phyloP scores from a whole-genome alignment of 2,329 filamentous ascomycete genomes.

The Plenodomus biglobosus region DNA sequence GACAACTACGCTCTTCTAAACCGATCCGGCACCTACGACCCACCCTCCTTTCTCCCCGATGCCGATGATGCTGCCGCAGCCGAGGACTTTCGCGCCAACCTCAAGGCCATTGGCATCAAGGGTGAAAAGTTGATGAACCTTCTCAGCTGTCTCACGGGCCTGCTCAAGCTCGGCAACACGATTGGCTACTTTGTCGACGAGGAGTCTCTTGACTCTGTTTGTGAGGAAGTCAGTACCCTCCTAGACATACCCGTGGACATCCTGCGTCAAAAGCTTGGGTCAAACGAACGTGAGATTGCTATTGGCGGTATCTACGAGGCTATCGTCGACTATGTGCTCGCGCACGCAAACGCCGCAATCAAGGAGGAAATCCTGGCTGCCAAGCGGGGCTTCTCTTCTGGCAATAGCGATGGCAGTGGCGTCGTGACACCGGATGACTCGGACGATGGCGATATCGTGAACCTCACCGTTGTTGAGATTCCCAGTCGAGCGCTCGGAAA shows the following conservation, averaged over 20 bases:
- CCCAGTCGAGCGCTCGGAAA: constrained; percentile 79
- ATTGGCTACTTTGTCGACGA: constrained; percentile 81
- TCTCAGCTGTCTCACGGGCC: constrained; percentile 79
- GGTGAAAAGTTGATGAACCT: constrained; percentile 79
- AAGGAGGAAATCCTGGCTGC: constrained; percentile 69
- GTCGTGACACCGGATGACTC: constrained; percentile 63
- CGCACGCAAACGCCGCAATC: constrained; percentile 85
- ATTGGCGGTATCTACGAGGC: constrained; percentile 90
- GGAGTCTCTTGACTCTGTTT: constrained; percentile 80
- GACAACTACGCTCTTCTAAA: constrained; percentile 77
- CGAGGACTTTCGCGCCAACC: constrained; percentile 83
- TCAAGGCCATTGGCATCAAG: constrained; percentile 93
- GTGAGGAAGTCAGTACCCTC: constrained; percentile 84
- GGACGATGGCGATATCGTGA: constrained; percentile 82
- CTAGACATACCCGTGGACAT: constrained; percentile 85
- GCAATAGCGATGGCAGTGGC: constrained; percentile 58
- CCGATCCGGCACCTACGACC: constrained; percentile 79
- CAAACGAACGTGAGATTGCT: constrained; percentile 78
- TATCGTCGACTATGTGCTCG: constrained; percentile 90
- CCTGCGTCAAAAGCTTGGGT: constrained; percentile 75
- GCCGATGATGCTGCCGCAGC: constrained; percentile 90
- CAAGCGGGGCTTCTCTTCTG: constrained; percentile 66
- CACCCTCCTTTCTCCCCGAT: constrained; percentile 85
- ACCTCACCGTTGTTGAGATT: constrained; percentile 84
- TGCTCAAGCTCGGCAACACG: constrained; percentile 90